A percentile compares a stretch with the other conserved stretches of the same genome.
phyloP scores from a whole-genome alignment of 2,329 filamentous ascomycete genomes.

The Thermothelomyces thermophilus region DNA sequence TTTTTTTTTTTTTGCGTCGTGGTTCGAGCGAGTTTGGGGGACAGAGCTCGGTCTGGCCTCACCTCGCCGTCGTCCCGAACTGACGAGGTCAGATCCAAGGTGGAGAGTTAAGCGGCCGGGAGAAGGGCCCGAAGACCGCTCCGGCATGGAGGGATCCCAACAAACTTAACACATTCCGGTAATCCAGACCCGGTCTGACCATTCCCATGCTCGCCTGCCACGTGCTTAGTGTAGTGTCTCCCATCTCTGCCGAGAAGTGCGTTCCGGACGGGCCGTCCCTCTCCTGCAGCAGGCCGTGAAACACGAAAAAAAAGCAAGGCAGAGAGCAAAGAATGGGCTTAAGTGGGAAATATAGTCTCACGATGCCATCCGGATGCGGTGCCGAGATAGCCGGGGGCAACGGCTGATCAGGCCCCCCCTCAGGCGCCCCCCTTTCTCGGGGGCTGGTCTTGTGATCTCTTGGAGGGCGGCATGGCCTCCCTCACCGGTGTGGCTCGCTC shows the following conservation, averaged over 20 bases:
- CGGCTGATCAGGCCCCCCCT: neutral
- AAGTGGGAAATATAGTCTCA: neutral
- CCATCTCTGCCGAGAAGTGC: neutral
- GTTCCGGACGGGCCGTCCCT: slow-evolving; percentile 8
- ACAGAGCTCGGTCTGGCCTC: neutral
- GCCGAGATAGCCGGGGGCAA: slow-evolving; percentile 10
- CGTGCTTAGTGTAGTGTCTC: neutral
- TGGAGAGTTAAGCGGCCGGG: neutral
- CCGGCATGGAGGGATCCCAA: no score
- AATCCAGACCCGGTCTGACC: no score
- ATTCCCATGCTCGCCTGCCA: neutral
- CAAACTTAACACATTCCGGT: no score
- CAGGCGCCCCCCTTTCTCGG: no score
- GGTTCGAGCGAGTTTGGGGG: no score
- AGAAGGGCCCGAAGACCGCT: neutral
- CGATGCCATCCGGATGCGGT: slow-evolving; percentile 5
- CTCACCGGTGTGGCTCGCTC: slow-evolving; percentile 5
- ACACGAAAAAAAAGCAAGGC: slow-evolving; percentile 11
- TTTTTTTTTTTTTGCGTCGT: no score
- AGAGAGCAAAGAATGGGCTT: neutral
- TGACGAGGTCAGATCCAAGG: neutral
- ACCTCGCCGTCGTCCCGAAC: neutral
- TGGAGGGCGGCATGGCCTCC: neutral
- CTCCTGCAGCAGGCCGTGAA: slow-evolving; percentile 6
- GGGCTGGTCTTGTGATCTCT: slow-evolving; percentile 1